Base-by-base conservation (phyloP, 192 early-diverging fungal genomes). In the Backusella psychrophila region DNA sequence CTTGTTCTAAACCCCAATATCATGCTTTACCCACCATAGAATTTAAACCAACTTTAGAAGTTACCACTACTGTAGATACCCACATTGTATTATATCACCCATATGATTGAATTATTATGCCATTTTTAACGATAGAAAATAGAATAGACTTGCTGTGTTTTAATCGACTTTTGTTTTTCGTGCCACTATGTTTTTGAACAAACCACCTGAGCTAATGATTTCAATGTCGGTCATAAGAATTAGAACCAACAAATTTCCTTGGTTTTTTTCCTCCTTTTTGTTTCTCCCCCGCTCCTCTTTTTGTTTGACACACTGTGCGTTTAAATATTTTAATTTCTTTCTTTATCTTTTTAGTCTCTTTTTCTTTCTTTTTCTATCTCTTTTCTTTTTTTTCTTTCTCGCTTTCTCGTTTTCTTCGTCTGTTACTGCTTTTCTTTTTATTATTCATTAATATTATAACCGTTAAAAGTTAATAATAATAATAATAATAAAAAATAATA, bases 261-360 rank as follows among this genome's bases (percentile, higher is more conserved):
- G 52, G 52, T 56, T 56, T 56, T 56, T 56, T 21, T 19, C 52
- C 53, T 9, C 21, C n/a, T 56, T 56, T 21, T 56, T n/a, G 19
- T 12, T 63, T 19, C 15, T 17, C 42, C 21, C 52, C 52, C 52
- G 52, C 52, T 21, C n/a, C n/a, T 21, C n/a, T 56, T 5, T 63
- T 63, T 63, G 53, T n/a, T 53, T 53, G 49, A 53, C 49, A 56
- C 53, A 56, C 53, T 56, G 53, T 56, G 21, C 53, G 53, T n/a
- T 63, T 63, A 63, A 63, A 63, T 63, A 63, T 63, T 63, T 63
- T 63, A 63, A 63, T 63, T 63, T 59, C 56, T 63, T 63, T 63
- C 56, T 63, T 63, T 63, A 26, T 63, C 56, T 63, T 49, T 49
- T 49, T 49, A 49, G 46, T 49, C 46, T 49, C 46, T 49, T 49